Base-by-base conservation (phyloP, 176 grass and related monocot genomes). In the Luzula sylvatica region DNA sequence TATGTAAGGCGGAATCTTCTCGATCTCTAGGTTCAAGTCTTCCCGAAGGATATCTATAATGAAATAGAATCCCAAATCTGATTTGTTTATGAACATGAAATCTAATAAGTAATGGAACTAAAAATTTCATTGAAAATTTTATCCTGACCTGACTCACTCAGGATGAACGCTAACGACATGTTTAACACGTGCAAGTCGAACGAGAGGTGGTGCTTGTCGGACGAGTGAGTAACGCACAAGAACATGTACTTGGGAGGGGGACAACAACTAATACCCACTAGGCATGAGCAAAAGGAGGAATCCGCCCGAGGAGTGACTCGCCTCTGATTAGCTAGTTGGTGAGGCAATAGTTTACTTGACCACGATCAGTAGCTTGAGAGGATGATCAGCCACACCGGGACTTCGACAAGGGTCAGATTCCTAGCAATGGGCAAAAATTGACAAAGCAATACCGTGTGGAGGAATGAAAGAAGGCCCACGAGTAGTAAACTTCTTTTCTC, bases 21-120 rank as follows among this genome's bases (percentile, higher is more conserved):
- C n/a, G n/a, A n/a, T n/a, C n/a, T n/a, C n/a, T n/a, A n/a, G n/a
- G n/a, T n/a, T n/a, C n/a, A n/a, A n/a, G n/a, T n/a, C n/a, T n/a
- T n/a, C n/a, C n/a, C n/a, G n/a, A n/a, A n/a, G n/a, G n/a, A n/a
- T n/a, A n/a, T n/a, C n/a, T n/a, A n/a, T n/a, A 55, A 55, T 55
- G 52, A 55, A 55, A 27, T 16, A 55, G 5, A 55, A 55, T 55
- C 28, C 52, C 11, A 23, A 55, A 55, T 55, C 20, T 25, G 52
- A 0, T 2, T 21, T 55, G 2, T 55, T 5, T 26, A 55, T 0
- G 5, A 55, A 55, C 20, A 55, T 1, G 5, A 5, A 19, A 55
- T 16, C 52, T 55, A 55, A 3, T 25, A 24, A 23, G 15, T 25
- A 55, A 25, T 3, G 13, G 28, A 55, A 16, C 11, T 55, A 55